Base-by-base conservation (phyloP, 2,329 filamentous ascomycete genomes). In the Fonsecaea erecta region DNA sequence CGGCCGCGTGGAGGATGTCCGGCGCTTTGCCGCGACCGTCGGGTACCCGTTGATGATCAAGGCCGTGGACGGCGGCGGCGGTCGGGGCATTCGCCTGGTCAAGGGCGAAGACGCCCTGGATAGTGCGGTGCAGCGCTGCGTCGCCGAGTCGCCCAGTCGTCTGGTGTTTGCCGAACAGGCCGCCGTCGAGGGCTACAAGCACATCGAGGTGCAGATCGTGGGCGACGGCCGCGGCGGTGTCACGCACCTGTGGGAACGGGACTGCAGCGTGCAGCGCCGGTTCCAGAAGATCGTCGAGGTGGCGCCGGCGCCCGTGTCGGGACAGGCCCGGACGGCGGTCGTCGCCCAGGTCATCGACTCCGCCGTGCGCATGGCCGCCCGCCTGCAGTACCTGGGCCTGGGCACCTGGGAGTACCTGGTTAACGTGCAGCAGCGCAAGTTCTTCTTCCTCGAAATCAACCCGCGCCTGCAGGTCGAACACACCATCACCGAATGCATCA, bases 361-460 rank as follows among this genome's bases (percentile, higher is more conserved):
- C 28, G 85, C 86, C 0, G 63, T 88, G 52, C 77, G 73, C 16
- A 85, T 86, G 77, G 84, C 84, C 3, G 77, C 71, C 71, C 75
- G 76, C 61, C 80, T 83, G 57, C 75, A 78, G 3, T 89, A 89
- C 72, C 77, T 78, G 54, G 87, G 84, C 0, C 77, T 89, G 0
- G 87, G 87, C 8, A 89, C 87, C 0, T 88, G 88, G 67, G 87
- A 90, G 72, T 89, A 89, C 63, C 77, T 90, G 0, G 80, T 87
- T 12, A 84, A 84, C 63, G 80, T 82, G 11, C 65, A 74, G 0
- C 80, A 75, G 0, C 72, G 73, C 1, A 80, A 84, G 26, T 85
- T 83, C 73, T 88, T 82, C 74, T 88, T 88, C 69, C 74, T 88
- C 5, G 86, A 88, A 70, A 80, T 87, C 67, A 88, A 88, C 62